Percentiles rank a stretch among this genome's conserved stretches.
phyloP scores from a whole-genome alignment of 495 filamentous ascomycete genomes.

The Talaromyces stipitatus region DNA sequence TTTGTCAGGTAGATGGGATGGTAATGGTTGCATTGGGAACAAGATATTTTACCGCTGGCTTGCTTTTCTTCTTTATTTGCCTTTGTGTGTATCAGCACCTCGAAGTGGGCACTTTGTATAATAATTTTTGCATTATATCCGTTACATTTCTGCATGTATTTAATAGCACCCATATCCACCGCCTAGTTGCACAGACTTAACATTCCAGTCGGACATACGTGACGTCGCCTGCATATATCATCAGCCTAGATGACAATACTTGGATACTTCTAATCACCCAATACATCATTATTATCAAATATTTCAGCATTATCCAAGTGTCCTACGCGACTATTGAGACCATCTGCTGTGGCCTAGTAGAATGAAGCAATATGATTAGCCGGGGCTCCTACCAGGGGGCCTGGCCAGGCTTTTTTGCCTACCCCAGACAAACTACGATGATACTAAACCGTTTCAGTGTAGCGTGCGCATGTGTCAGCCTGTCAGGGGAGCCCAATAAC shows the following conservation, averaged over 20 bases:
- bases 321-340: too few relatives aligned
- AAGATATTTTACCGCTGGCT: too few relatives aligned
- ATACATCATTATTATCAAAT: too few relatives aligned
- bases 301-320: too few relatives aligned
- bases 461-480: background rate
- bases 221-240: background rate
- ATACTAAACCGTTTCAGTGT: background rate
- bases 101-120: background rate
- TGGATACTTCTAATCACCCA: too few relatives aligned
- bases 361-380: background rate
- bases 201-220: background rate
- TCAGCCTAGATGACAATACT: too few relatives aligned
- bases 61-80: background rate
- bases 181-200: background rate
- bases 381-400: background rate
- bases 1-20: background rate
- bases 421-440: background rate
- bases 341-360: too few relatives aligned
- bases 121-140: conserved; percentile 2
- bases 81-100: background rate
- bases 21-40: background rate
- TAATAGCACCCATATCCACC: background rate
- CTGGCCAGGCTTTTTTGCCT: background rate
- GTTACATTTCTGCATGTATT: background rate
- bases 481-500: too few relatives aligned